Evolutionary conservation across 192 early-diverging fungal species (phyloP), one percentile per base, ranked within the genome.

Genomic region (Chytriomyces confervae): DNA sequence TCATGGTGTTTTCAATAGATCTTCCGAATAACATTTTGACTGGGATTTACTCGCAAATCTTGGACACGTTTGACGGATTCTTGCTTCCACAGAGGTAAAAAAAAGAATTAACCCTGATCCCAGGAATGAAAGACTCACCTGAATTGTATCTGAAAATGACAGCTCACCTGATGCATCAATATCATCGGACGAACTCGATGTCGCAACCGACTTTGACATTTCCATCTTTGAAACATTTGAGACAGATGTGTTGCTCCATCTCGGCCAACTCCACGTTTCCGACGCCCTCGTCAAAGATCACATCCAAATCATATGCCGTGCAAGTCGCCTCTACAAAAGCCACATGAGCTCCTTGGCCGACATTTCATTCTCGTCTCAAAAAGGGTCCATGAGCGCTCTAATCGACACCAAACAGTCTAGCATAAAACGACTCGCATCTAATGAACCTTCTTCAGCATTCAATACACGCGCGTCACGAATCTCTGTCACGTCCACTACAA

Each of bases 121-220:
- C 24, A 0, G 29, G 45, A 27, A 23, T 51, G 8, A 76, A 4
- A 51, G 13, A 82, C 27, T 82, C 53, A 43, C 13, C 47, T 62
- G 46, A 20, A 27, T 27, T 27, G 24, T 27, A 27, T 27, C 24
- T 27, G 24, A n/a, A 27, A 45, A 44, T 64, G 18, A 8, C 75
- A 91, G 88, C 64, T 75, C 82, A 47, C 86, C 89, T 11, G 86
- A 86, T 20, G 24, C 76, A 5, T 68, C 82, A 18, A 67, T 91
- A 74, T 84, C 88, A 0, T 71, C 88, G 8, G 93, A 94, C 65
- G 86, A 90, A 10, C 81, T 92, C 7, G 83, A 91, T 45, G 79
- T 83, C 13, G 91, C 93, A 53, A 93, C 94, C 66, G 83, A 85
- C 1, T 95, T 93, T 78, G 92, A 95, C 76, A 87, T 94, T 44